Evolutionary conservation across 2,329 filamentous ascomycete genomes (phyloP).

Genomic region (Fusarium hostae): DNA sequence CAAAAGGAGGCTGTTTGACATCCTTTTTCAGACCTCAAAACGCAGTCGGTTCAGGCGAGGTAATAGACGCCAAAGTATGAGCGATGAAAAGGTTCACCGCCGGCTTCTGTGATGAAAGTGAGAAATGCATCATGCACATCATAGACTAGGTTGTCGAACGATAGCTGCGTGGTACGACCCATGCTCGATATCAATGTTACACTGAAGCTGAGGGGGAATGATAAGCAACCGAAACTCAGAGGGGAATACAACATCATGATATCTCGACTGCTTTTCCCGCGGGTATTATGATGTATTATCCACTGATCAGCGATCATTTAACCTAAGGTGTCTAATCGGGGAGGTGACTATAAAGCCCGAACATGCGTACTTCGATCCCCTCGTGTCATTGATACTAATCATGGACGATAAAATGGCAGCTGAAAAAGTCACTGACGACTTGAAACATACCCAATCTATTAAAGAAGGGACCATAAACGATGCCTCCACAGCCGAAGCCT

Average conservation of each 20-base stretch:
- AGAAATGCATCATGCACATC: too few relatives aligned
- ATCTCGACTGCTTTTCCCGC: not conserved
- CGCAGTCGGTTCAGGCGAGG: too few relatives aligned
- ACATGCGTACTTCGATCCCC: too few relatives aligned
- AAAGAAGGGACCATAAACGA: constrained; percentile 3
- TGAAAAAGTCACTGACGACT: not conserved
- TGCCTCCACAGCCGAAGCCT: not conserved
- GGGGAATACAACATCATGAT: not conserved
- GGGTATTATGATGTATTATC: not conserved
- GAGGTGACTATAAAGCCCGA: not conserved
- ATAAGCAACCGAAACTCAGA: not conserved
- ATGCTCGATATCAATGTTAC: not conserved
- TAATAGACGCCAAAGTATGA: too few relatives aligned
- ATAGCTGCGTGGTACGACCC: not conserved
- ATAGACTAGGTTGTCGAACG: not conserved
- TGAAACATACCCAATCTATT: not conserved
- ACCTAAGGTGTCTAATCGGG: fast-evolving
- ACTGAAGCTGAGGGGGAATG: not conserved
- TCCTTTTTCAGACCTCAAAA: too few relatives aligned
- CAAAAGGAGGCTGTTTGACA: too few relatives aligned
- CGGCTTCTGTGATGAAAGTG: too few relatives aligned
- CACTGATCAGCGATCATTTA: not conserved
- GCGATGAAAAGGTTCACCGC: too few relatives aligned
- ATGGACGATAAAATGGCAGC: not conserved
- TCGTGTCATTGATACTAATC: not conserved